Conservation (phyloP, 768 basidiomycete species). For the Auricularia sp. region DNA sequence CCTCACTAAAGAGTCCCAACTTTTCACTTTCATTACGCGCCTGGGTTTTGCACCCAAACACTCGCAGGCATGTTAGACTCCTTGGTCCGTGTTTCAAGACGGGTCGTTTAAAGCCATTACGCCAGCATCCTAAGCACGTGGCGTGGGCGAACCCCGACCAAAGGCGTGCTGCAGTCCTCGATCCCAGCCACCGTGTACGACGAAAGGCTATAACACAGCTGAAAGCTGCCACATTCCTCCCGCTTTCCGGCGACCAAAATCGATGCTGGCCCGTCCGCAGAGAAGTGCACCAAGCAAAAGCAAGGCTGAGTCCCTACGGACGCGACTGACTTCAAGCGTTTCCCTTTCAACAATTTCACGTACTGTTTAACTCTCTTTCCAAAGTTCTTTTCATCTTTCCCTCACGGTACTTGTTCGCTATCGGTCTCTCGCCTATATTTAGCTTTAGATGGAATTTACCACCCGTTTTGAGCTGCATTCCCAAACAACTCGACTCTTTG, state of each 20-base stretch:
- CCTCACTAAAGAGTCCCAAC: slow-evolving; percentile 53
- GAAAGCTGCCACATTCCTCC: slow-evolving; percentile 50
- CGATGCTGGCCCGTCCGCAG: slow-evolving; percentile 56
- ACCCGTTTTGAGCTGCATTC: slow-evolving; percentile 78
- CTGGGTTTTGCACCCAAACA: slow-evolving; percentile 65
- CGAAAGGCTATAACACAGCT: slow-evolving; percentile 55
- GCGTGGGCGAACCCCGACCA: slow-evolving; percentile 45
- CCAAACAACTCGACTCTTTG: slow-evolving; percentile 78
- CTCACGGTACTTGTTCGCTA: slow-evolving; percentile 78
- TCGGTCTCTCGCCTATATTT: slow-evolving; percentile 76
- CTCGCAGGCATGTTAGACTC: slow-evolving; percentile 78
- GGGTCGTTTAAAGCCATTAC: slow-evolving; percentile 72
- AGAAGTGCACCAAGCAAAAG: slow-evolving; percentile 45
- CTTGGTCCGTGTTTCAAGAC: slow-evolving; percentile 83
- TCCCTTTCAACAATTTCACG: slow-evolving; percentile 75
- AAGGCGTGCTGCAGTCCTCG: slow-evolving; percentile 54
- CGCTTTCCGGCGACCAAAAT: slow-evolving; percentile 48
- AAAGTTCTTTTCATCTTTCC: slow-evolving; percentile 78
- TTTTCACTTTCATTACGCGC: slow-evolving; percentile 66
- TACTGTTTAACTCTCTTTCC: slow-evolving; percentile 74
- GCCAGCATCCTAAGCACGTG: slow-evolving; percentile 63
- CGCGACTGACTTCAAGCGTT: slow-evolving; percentile 66
- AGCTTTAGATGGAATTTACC: slow-evolving; percentile 82
- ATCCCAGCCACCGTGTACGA: slow-evolving; percentile 47
- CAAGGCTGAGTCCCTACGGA: slow-evolving; percentile 44